These are phyloP conservation scores for Clohesyomyces aquaticus DNA, from an alignment of 495 filamentous ascomycete genomes.

Conservation along the genomic window DNA sequence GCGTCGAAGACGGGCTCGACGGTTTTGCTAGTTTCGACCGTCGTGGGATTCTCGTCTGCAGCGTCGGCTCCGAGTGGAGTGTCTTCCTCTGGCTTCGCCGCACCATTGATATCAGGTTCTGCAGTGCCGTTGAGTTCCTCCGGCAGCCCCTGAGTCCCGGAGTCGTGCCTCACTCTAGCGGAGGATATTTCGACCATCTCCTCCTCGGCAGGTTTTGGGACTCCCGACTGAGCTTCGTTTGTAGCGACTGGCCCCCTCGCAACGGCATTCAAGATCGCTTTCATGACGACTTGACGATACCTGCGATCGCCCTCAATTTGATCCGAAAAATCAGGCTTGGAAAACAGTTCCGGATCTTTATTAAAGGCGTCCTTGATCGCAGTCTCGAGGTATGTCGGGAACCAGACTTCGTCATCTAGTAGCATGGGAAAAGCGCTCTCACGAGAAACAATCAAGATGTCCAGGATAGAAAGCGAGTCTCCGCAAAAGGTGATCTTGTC, in stretches of 20 bases:
- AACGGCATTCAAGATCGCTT: conserved; percentile 15
- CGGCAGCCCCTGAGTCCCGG: background rate
- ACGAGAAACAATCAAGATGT: conserved; percentile 17
- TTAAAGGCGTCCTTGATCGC: conserved; percentile 16
- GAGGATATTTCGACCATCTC: background rate
- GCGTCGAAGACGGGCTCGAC: background rate
- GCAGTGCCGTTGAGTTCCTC: too few relatives aligned
- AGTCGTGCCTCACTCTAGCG: background rate
- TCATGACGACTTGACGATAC: conserved; percentile 17
- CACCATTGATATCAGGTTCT: too few relatives aligned
- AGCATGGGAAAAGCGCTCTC: conserved; percentile 17
- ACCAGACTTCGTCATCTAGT: conserved; percentile 21
- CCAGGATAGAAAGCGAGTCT: conserved; percentile 16
- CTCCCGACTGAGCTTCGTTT: background rate
- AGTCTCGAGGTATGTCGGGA: conserved; percentile 17
- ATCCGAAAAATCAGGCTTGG: conserved; percentile 8
- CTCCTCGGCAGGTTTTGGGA: background rate
- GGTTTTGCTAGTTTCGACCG: background rate
- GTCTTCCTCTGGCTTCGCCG: background rate
- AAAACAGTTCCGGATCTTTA: conserved; percentile 18
- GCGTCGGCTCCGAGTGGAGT: background rate
- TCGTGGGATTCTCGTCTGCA: background rate
- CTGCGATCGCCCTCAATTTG: conserved; percentile 21
- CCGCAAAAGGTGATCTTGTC: conserved; percentile 6
- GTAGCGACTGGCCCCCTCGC: background rate